These are phyloP conservation scores for Heracleum sosnowskyi DNA, from an alignment of 129 eudicot species.

Conservation along the genomic window DNA sequence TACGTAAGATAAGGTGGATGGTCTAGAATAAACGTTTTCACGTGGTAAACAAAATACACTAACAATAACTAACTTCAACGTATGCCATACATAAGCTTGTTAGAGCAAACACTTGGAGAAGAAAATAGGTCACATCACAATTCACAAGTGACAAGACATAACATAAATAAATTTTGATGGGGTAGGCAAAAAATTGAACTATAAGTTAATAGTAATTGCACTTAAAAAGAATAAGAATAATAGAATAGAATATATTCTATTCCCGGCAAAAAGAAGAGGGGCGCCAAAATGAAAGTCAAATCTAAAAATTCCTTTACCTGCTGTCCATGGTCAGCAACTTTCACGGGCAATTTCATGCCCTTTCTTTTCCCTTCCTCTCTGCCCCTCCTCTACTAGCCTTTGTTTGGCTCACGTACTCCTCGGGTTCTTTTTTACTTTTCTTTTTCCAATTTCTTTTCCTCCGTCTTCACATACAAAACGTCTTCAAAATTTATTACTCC, in stretches of 20 bases:
- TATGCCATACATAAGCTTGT: too few species aligned
- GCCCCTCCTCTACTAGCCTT: conserved; percentile 1
- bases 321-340: conserved; percentile 12
- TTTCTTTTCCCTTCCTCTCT: conserved; percentile 24
- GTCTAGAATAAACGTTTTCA: too few species aligned
- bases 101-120: too few species aligned
- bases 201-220: background rate
- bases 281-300: conserved; percentile 47
- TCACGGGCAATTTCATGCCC: conserved; percentile 14
- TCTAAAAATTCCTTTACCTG: background rate
- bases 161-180: background rate
- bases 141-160: background rate
- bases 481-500: too few species aligned
- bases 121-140: background rate
- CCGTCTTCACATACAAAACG: too few species aligned
- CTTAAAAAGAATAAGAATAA: background rate
- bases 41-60: too few species aligned
- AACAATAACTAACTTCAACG: too few species aligned
- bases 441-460: background rate
- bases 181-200: background rate
- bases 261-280: background rate
- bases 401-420: conserved; percentile 49
- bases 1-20: too few species aligned
- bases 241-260: conserved; percentile 1
- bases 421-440: conserved; percentile 39